These are phyloP conservation scores for Blastobotrys terrestris DNA, from an alignment of 805 yeast species.

Conservation along the genomic window DNA sequence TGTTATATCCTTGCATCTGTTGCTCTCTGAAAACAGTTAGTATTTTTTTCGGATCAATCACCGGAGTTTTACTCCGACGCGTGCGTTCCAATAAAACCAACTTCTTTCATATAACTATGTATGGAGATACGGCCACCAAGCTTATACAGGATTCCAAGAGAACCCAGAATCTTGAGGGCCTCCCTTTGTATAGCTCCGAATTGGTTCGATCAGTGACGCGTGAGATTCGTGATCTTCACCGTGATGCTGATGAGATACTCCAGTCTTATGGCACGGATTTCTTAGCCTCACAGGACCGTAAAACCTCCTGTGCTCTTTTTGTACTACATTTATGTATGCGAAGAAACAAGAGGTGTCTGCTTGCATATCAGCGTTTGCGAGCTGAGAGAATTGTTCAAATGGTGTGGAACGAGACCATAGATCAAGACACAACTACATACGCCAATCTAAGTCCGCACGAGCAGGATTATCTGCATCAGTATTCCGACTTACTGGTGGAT, in stretches of 20 bases:
- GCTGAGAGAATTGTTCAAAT: slow-evolving; percentile 59
- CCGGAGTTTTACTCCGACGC: too few species aligned
- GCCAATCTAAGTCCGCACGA: slow-evolving; percentile 66
- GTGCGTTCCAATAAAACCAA: too few species aligned
- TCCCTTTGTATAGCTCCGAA: slow-evolving; percentile 70
- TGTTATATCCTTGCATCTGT: slow-evolving; percentile 23
- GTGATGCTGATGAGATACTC: slow-evolving; percentile 47
- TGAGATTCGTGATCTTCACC: slow-evolving; percentile 49
- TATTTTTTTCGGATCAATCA: too few species aligned
- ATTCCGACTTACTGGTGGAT: slow-evolving; percentile 64
- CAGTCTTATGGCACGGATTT: slow-evolving; percentile 16
- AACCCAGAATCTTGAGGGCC: slow-evolving; percentile 52
- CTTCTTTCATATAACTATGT: too few species aligned
- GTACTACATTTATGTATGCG: slow-evolving; percentile 73
- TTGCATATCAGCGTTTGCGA: slow-evolving; percentile 75
- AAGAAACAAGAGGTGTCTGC: slow-evolving; percentile 80
- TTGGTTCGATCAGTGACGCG: slow-evolving; percentile 60
- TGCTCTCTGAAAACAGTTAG: too few species aligned
- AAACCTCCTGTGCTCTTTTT: slow-evolving; percentile 37
- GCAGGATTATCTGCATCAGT: slow-evolving; percentile 66
- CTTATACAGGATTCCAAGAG: slow-evolving; percentile 82
- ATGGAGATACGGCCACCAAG: slow-evolving; percentile 82
- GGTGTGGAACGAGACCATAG: slow-evolving; percentile 53
- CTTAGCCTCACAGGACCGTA: slow-evolving; percentile 26
- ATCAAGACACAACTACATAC: slow-evolving; percentile 28